Base-by-base conservation (phyloP, 2,329 filamentous ascomycete genomes). In the Exophiala alcalophila region DNA sequence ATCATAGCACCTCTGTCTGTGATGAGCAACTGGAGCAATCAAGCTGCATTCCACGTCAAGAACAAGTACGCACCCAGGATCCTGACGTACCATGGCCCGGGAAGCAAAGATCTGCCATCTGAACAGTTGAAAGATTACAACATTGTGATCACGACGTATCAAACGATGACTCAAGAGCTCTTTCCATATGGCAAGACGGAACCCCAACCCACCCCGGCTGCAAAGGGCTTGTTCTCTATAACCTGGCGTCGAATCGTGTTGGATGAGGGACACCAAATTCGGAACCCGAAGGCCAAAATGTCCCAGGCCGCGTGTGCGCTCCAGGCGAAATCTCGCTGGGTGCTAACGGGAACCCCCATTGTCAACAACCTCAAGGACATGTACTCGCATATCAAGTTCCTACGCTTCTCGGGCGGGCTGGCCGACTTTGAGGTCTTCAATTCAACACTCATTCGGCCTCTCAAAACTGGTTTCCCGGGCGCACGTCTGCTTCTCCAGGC, bases 11-110 rank as follows among this genome's bases (percentile, higher is more conserved):
- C 89, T 0, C 76, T 94, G 4, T 83, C 83, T 37, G 87, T 94
- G 14, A 90, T 94, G 84, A 89, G 83, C 58, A 94, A 94, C 56
- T 95, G 89, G 89, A 80, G 78, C 55, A 80, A 83, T 40, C 88
- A 94, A 62, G 85, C 91, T 40, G 70, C 77, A 49, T 73, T 76
- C 25, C 89, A 95, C 57, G 76, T 91, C 31, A 74, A 79, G 25
- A 62, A 72, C 4, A 74, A 83, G n/a, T 66, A 78, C 41, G 66
- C 71, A 2, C 78, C 87, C 5, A 79, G 73, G 7, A 73, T 92
- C 4, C 71, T 88, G 55, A 80, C 83, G 21, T 92, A 91, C 59
- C 86, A 95, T 58, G 84, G 84, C 0, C 60, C 67, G 53, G 67
- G 73, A 54, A 72, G 77, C 48, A 81, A 78, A 50, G 67, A 74